Base-by-base conservation (phyloP, 352 stramenopile species). In the Phytopythium aichiense region DNA sequence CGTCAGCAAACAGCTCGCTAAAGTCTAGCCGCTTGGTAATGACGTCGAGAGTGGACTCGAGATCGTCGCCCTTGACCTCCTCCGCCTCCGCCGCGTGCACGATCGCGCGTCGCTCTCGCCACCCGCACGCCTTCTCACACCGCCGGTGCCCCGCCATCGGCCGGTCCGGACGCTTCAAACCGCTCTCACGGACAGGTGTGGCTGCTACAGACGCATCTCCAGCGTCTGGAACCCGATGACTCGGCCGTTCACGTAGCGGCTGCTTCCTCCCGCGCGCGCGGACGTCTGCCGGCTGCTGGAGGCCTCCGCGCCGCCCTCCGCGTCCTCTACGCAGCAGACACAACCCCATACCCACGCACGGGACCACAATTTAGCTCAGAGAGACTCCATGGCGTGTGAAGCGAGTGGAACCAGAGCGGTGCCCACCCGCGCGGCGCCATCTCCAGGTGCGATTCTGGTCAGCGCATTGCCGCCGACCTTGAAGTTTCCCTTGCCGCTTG, bases 101-200 rank as follows among this genome's bases (percentile, higher is more conserved):
- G 12, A 33, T 4, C 15, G 8, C 25, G 7, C 46, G 25, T 8
- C n/a, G 25, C 46, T 52, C 25, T 0, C 46, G n/a, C 25, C 46
- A 52, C 4, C 40, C 40, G 40, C 40, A 22, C 40, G 22, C 46
- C 28, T 46, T 49, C 31, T 56, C 38, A 50, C 33, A 51, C 54
- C 9, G 64, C 58, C 45, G 37, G 8, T 2, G 20, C 1, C 46
- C 11, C 8, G 22, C n/a, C n/a, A 52, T 28, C 13, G 5, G 40
- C 15, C 0, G 40, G 11, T 7, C 18, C 40, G 20, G 8, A 15
- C 3, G 16, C 16, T 20, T 46, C 6, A 7, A 18, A 2, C 15
- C 13, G 18, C 18, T n/a, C 40, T 46, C 40, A 9, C 40, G 18
- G 40, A 9, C 40, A 22, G 40, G 40, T 0, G 40, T 22, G 18